phyloP scores from a whole-genome alignment of 164 flowering plant species.

The Aristolochia fimbriata region DNA sequence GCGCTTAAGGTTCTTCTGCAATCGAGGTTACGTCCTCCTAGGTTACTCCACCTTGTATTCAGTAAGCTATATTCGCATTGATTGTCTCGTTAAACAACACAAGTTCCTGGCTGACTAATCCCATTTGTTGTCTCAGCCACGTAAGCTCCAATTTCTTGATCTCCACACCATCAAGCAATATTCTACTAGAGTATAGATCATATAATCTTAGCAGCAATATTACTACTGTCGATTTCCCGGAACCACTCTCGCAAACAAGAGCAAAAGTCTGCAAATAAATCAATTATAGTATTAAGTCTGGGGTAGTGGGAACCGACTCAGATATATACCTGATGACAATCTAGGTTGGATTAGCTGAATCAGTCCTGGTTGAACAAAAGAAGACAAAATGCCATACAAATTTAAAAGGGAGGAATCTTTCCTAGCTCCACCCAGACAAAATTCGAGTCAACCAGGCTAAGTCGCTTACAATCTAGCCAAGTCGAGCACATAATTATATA shows the following conservation, averaged over 20 bases:
- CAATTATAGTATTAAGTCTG: not conserved
- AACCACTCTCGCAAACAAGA: slow-evolving; percentile 77
- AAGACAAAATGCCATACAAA: no score
- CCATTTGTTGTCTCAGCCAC: slow-evolving; percentile 75
- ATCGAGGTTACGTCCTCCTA: slow-evolving; percentile 61
- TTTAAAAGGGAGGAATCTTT: no score
- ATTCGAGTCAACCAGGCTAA: no score
- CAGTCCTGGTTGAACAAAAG: no score
- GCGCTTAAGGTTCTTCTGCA: slow-evolving; percentile 58
- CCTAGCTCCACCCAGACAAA: no score
- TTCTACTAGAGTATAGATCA: slow-evolving; percentile 48
- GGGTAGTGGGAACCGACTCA: no score
- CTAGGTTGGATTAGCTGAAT: no score
- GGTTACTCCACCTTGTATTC: slow-evolving; percentile 33
- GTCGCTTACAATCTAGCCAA: no score
- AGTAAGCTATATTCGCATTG: slow-evolving; percentile 62
- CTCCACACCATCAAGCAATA: slow-evolving; percentile 42
- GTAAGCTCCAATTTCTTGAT: slow-evolving; percentile 32
- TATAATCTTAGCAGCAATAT: slow-evolving; percentile 64
- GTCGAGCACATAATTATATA: no score
- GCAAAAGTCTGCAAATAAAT: slow-evolving; percentile 49
- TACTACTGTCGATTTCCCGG: slow-evolving; percentile 68
- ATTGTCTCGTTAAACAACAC: slow-evolving; percentile 63
- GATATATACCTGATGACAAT: not conserved
- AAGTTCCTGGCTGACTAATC: slow-evolving; percentile 72